phyloP scores from a whole-genome alignment of 805 yeast species.

The Geotrichum ghanense region DNA sequence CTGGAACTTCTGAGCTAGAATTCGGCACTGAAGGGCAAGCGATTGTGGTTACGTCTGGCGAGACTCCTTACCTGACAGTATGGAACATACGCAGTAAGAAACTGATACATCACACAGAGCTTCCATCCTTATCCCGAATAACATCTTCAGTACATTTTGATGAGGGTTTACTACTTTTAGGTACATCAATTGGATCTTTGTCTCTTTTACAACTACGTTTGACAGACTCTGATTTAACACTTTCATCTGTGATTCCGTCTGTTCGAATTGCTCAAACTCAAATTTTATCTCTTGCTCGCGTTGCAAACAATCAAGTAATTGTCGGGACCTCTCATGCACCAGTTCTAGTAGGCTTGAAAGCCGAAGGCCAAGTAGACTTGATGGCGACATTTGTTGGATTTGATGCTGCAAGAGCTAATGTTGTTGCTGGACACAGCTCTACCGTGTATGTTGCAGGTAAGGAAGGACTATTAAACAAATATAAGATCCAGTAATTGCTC shows the following conservation, averaged over 20 bases:
- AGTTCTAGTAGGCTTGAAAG: not conserved
- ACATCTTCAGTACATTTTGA: conserved; percentile 3
- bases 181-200: not conserved
- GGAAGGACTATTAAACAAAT: not conserved
- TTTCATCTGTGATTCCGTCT: not conserved
- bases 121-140: not conserved
- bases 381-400: not conserved
- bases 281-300: not conserved
- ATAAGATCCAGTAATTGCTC: too few relatives aligned
- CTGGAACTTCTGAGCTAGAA: conserved; percentile 24
- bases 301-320: not conserved
- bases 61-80: conserved; percentile 17
- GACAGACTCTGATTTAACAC: not conserved
- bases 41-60: conserved; percentile 27
- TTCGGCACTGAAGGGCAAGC: conserved; percentile 35
- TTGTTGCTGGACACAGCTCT: not conserved
- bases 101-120: not conserved
- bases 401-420: not conserved
- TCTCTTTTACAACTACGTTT: not conserved
- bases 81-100: not conserved
- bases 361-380: not conserved
- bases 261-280: not conserved
- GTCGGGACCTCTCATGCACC: not conserved
- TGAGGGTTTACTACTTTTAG: conserved; percentile 1
- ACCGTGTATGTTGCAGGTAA: not conserved